phyloP scores from a whole-genome alignment of 2,329 filamentous ascomycete genomes.

The Trichoderma guizhouense region DNA sequence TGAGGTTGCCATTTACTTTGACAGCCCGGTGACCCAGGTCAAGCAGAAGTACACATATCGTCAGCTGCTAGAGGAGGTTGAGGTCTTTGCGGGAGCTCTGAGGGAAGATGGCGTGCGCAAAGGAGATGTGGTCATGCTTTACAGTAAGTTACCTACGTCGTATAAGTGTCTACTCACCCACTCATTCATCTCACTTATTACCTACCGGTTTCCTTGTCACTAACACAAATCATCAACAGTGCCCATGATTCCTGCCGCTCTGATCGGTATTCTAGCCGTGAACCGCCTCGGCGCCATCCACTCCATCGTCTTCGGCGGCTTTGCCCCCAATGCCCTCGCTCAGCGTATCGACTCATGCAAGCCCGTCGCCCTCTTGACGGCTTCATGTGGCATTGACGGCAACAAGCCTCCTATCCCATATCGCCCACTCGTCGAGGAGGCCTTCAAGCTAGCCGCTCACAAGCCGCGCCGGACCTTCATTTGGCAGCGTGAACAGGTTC shows the following conservation, averaged over 20 bases:
- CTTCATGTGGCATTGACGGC: slow-evolving; percentile 89
- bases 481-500: slow-evolving; percentile 76
- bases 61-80: slow-evolving; percentile 74
- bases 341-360: slow-evolving; percentile 83
- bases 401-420: slow-evolving; percentile 77
- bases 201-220: background rate
- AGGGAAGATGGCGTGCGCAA: slow-evolving; percentile 76
- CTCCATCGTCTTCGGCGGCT: slow-evolving; percentile 89
- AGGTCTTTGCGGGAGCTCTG: slow-evolving; percentile 76
- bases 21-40: slow-evolving; percentile 74
- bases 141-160: slow-evolving; percentile 55
- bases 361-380: slow-evolving; percentile 75
- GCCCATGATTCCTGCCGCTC: slow-evolving; percentile 89
- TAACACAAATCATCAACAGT: slow-evolving; percentile 47
- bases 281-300: slow-evolving; percentile 83
- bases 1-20: slow-evolving; percentile 75
- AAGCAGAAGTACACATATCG: slow-evolving; percentile 73
- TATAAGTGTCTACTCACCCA: background rate
- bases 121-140: slow-evolving; percentile 85
- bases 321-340: slow-evolving; percentile 74
- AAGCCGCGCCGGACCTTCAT: slow-evolving; percentile 73
- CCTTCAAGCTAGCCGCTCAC: slow-evolving; percentile 62
- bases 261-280: slow-evolving; percentile 82
- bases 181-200: background rate
- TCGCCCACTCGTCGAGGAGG: slow-evolving; percentile 70